Base-by-base conservation (phyloP, 177 flowering plant species). In the Vitis hybrid region DNA sequence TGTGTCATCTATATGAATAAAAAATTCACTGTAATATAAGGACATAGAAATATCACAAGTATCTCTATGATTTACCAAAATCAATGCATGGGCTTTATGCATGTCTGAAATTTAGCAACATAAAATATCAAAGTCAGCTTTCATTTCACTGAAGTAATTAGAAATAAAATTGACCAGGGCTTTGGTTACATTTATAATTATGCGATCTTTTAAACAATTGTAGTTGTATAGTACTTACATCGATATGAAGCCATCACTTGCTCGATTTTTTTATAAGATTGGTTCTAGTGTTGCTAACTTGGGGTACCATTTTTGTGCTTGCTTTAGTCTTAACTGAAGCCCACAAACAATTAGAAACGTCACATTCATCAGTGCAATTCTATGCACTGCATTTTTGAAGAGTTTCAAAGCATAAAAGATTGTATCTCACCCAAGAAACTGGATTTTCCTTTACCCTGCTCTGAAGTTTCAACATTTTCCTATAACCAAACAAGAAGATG, bases 241-340 rank as follows among this genome's bases (percentile, higher is more conserved):
- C 18, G 53, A 32, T 14, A 78, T 60, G 64, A 77, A 84, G 50
- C 82, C 88, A 75, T 86, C 83, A 76, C 89, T 88, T 32, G 71
- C 80, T 75, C 80, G 80, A 71, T 63, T 80, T 73, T 73, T 74
- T 80, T 76, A 56, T 52, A 21, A 75, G 69, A 64, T 77, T 60
- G 71, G 62, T 82, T 70, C 65, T 79, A 9, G 64, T 51, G 68
- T 72, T 77, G 75, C 76, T 84, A 67, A 76, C 65, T 49, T 50
- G 72, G 17, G 83, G 66, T 56, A 67, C 57, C 49, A 77, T 69
- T 69, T 80, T 83, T 59, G 73, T 76, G 60, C 79, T 70, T 52
- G 69, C 70, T 69, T 73, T 86, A 27, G 74, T 50, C 64, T 81
- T 84, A 61, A 80, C 89, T 86, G 82, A 69, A 81, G 65, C 58